Evolutionary conservation across 2,329 filamentous ascomycete genomes (phyloP).

Genomic region (Metarhizium rileyi): DNA sequence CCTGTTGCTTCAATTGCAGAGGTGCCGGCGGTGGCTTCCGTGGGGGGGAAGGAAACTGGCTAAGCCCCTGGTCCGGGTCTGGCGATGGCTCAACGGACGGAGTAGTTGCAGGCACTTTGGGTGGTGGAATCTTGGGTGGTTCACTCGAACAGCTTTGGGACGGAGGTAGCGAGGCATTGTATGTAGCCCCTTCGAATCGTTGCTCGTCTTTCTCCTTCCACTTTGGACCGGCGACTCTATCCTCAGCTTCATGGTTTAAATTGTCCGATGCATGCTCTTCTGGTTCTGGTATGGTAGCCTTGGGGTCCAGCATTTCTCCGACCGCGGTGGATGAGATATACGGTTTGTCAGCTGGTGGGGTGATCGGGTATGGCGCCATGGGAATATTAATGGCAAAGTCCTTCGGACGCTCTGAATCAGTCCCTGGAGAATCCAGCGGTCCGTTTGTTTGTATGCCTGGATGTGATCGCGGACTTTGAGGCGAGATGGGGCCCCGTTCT

Average conservation of each 20-base stretch:
- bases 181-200: slow-evolving; percentile 35
- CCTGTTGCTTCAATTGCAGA: slow-evolving; percentile 48
- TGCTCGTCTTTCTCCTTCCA: slow-evolving; percentile 35
- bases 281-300: slow-evolving; percentile 49
- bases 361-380: slow-evolving; percentile 55
- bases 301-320: slow-evolving; percentile 43
- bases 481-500: slow-evolving; percentile 8
- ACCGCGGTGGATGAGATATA: slow-evolving; percentile 33
- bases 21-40: slow-evolving; percentile 82
- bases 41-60: slow-evolving; percentile 50
- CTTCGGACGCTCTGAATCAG: slow-evolving; percentile 39
- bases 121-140: slow-evolving; percentile 43
- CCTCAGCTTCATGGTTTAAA: slow-evolving; percentile 45
- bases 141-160: slow-evolving; percentile 45
- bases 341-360: slow-evolving; percentile 46
- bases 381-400: slow-evolving; percentile 50
- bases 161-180: slow-evolving; percentile 43
- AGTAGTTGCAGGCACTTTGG: slow-evolving; percentile 33
- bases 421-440: slow-evolving; percentile 3
- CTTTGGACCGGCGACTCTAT: slow-evolving; percentile 34
- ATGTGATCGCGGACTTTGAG: slow-evolving; percentile 16
- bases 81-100: slow-evolving; percentile 35
- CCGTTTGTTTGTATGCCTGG: slow-evolving; percentile 3
- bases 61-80: slow-evolving; percentile 32
- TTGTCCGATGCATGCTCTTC: slow-evolving; percentile 49